Evolutionary conservation across 805 yeast species (phyloP).

Genomic region (Metschnikowia peoriensis): DNA sequence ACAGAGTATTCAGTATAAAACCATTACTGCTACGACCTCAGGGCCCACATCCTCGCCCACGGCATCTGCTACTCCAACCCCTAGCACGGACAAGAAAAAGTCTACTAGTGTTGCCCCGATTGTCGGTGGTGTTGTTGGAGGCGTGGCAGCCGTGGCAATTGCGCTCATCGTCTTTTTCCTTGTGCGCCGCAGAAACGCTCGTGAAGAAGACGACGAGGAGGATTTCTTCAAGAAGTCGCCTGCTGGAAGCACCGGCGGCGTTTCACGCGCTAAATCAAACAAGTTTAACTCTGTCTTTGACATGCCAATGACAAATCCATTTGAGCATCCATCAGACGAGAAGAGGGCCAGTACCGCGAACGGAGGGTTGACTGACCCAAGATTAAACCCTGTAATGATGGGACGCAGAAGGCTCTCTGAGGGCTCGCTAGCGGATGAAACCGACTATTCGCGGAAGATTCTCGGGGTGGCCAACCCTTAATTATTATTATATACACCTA

Average conservation of each 20-base stretch:
- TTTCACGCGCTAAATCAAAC: constrained; percentile 18
- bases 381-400: constrained; percentile 71
- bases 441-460: constrained; percentile 76
- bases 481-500: neutral
- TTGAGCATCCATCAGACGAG: constrained; percentile 54
- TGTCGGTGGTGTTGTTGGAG: constrained; percentile 48
- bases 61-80: neutral
- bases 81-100: constrained; percentile 19
- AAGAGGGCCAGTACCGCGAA: constrained; percentile 17
- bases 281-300: constrained; percentile 36
- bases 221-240: constrained; percentile 33
- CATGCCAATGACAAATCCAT: constrained; percentile 54
- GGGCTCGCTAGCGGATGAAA: constrained; percentile 84
- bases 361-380: constrained; percentile 46
- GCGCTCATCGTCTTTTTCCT: constrained; percentile 29
- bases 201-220: constrained; percentile 50
- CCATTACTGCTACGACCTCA: constrained; percentile 14
- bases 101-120: constrained; percentile 37
- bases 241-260: constrained; percentile 39
- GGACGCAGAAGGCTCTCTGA: constrained; percentile 83
- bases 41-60: constrained; percentile 5
- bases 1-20: constrained; percentile 7
- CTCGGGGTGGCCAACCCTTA: constrained; percentile 82
- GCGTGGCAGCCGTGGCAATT: constrained; percentile 30
- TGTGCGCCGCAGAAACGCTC: constrained; percentile 40